Percentiles rank a stretch among this genome's conserved stretches.
Evolutionary conservation across 352 stramenopile species (phyloP).

Genomic region (Thalassiosira oceanica): DNA sequence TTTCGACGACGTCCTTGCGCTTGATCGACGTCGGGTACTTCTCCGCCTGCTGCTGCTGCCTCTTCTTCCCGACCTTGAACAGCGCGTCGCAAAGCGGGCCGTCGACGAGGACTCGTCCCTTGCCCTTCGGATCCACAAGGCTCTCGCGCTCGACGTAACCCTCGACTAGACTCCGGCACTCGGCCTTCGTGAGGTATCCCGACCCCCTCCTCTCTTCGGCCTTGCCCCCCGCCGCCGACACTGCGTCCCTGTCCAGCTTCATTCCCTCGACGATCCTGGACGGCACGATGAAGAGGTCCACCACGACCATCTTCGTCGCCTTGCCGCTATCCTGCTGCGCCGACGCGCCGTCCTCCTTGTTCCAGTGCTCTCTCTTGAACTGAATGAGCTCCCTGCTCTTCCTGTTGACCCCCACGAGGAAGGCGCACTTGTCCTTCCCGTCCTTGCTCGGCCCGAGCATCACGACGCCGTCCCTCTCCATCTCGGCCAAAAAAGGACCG

Average conservation of each 20-base stretch:
- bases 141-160: conserved; percentile 61
- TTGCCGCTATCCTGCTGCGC: conserved; percentile 1
- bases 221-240: conserved; percentile 67
- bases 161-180: conserved; percentile 67
- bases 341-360: conserved; percentile 28
- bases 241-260: conserved; percentile 55
- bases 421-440: conserved; percentile 58
- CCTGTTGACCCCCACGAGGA: conserved; percentile 48
- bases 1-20: conserved; percentile 62
- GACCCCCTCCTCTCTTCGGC: conserved; percentile 66
- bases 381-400: conserved; percentile 43
- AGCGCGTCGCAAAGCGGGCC: conserved; percentile 69
- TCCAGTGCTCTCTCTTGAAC: conserved; percentile 33
- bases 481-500: conserved; percentile 61
- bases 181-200: conserved; percentile 67
- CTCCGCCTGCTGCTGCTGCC: conserved; percentile 11
- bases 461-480: conserved; percentile 53
- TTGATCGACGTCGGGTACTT: conserved; percentile 40
- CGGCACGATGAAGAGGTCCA: conserved; percentile 65
- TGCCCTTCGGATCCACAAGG: conserved; percentile 32
- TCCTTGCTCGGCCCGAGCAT: conserved; percentile 54
- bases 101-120: conserved; percentile 51
- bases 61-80: conserved; percentile 45
- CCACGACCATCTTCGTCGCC: conserved; percentile 49
- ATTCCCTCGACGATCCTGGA: conserved; percentile 48